These are phyloP conservation scores for Colletotrichum musae DNA, from an alignment of 2,329 filamentous ascomycete genomes.

Conservation along the genomic window DNA sequence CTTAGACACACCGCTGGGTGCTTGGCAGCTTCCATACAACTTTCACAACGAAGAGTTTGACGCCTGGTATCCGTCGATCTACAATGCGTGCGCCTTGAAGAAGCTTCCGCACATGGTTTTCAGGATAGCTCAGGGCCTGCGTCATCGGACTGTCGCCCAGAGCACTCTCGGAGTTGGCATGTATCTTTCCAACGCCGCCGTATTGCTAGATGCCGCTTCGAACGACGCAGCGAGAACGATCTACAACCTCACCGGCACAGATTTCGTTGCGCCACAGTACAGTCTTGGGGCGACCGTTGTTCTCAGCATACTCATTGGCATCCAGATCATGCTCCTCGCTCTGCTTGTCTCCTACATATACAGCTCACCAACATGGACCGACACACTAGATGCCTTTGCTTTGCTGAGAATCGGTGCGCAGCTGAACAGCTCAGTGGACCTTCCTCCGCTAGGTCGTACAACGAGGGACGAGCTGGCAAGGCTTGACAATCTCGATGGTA, in stretches of 20 bases:
- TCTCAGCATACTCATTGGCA: conserved; percentile 32
- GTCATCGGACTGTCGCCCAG: conserved; percentile 27
- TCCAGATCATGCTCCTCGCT: conserved; percentile 29
- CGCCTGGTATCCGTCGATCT: conserved; percentile 34
- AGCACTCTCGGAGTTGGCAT: conserved; percentile 40
- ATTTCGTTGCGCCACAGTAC: conserved; percentile 20
- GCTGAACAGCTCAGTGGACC: neutral
- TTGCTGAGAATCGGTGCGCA: conserved; percentile 36
- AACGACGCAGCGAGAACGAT: conserved; percentile 39
- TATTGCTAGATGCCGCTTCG: conserved; percentile 28
- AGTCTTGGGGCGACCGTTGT: conserved; percentile 14
- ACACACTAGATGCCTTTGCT: conserved; percentile 37
- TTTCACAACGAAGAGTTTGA: conserved; percentile 34
- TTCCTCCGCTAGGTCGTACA: conserved; percentile 15
- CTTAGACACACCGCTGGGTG: conserved; percentile 22
- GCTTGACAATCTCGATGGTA: conserved; percentile 21
- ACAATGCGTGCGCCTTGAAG: conserved; percentile 30
- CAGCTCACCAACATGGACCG: conserved; percentile 39
- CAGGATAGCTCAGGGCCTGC: conserved; percentile 32
- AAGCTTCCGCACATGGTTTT: conserved; percentile 31
- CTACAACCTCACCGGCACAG: conserved; percentile 31
- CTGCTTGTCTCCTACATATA: conserved; percentile 38
- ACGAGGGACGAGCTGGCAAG: conserved; percentile 19
- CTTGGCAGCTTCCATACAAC: conserved; percentile 37
- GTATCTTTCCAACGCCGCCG: conserved; percentile 37